A percentile compares a stretch with the other conserved stretches of the same genome.
These are phyloP conservation scores for Exophiala aquamarina DNA, from an alignment of 2,329 filamentous ascomycete species.

Conservation along the genomic window DNA sequence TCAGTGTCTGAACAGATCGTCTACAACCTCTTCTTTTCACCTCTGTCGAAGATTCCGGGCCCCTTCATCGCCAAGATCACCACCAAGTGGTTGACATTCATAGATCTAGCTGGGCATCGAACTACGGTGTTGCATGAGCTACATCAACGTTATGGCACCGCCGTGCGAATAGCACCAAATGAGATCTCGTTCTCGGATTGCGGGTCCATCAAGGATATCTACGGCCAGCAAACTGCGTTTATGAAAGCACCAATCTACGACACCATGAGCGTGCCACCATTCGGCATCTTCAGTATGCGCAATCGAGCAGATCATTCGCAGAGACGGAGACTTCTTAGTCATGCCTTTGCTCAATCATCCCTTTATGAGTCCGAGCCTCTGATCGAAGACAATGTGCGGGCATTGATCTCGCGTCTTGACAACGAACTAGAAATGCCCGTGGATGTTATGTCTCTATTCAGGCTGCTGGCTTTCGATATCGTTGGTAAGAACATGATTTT, in stretches of 20 bases:
- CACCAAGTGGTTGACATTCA: conserved; percentile 36
- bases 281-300: conserved; percentile 6
- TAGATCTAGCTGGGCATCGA: conserved; percentile 32
- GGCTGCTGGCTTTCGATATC: conserved; percentile 5
- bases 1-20: not conserved
- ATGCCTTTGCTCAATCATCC: conserved; percentile 6
- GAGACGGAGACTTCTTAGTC: conserved; percentile 2
- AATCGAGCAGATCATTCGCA: conserved; percentile 1
- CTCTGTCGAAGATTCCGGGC: not conserved
- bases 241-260: conserved; percentile 5
- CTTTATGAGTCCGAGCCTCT: conserved; percentile 4
- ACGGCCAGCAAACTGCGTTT: conserved; percentile 22
- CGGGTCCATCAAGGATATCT: conserved; percentile 33
- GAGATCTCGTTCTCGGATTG: conserved; percentile 29
- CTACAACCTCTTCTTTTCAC: not conserved
- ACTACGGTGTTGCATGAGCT: conserved; percentile 26
- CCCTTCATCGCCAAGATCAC: conserved; percentile 16
- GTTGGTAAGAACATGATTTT: conserved; percentile 4
- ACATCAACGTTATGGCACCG: conserved; percentile 31
- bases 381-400: not conserved
- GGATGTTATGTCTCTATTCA: conserved; percentile 2
- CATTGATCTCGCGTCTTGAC: not conserved
- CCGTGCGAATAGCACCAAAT: conserved; percentile 33
- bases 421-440: not conserved
- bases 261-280: not conserved